Evolutionary conservation across 2,329 filamentous ascomycete species (phyloP), one percentile per base, ranked within the genome.

Genomic region (Neofusicoccum sp.): DNA sequence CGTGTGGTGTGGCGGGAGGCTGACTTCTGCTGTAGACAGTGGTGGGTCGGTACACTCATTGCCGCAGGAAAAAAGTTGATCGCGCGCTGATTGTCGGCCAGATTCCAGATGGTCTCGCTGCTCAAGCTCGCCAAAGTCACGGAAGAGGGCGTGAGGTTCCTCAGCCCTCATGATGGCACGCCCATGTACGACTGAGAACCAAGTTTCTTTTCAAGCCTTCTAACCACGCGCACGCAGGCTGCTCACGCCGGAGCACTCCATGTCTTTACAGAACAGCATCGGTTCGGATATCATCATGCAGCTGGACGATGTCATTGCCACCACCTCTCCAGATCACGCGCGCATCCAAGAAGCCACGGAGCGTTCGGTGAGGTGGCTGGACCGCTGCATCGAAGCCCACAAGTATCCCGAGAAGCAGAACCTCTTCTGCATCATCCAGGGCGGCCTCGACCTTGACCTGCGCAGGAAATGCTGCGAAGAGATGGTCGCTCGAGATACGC

Each of bases 281-380:
- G 95, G 95, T 67, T 96, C 92, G 67, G 95, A 99, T 78, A 98
- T 99, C 70, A 97, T 98, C 68, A 99, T 99, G 96, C 96, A 99
- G 78, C 87, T 99, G 3, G 95, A 99, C 81, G 96, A 99, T 77
- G 96, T 99, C 12, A 90, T 99, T 58, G 94, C 93, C 34, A 98
- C 95, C 0, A 99, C 95, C 0, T 97, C 93, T 0, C 94, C 94
- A 0, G 95, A 99, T 76, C 82, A 86, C 62, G 88, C 82, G 22
- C 89, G 96, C 60, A 98, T 99, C 87, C 87, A 89, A 66, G 92
- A 97, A 77, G 95, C 95, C 56, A 98, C 97, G 93, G 85, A 95
- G 72, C 89, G 95, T 62, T 97, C 92, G 61, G 87, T 99, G 6
- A 87, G 96, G 43, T 99, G 96, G 96, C 84, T 99, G 5, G 96